Evolutionary conservation across 2,329 filamentous ascomycete genomes (phyloP), one percentile per base, ranked within the genome.

Genomic region (Fusarium solani-melongenae): DNA sequence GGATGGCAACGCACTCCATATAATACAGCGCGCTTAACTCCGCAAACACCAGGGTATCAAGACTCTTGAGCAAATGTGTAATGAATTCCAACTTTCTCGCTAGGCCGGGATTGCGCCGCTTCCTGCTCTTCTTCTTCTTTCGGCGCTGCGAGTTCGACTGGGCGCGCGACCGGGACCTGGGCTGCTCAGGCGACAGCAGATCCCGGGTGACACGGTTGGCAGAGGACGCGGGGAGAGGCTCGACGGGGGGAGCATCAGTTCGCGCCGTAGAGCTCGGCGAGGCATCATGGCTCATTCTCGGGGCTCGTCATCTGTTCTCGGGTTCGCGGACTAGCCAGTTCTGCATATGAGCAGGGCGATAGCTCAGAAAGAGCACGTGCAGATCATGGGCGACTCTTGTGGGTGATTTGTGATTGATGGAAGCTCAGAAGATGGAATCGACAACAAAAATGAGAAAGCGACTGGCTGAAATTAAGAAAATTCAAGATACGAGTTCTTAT

Each of bases 11-110:
- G 64, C 84, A 93, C 91, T 93, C 91, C 88, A 93, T 90, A 80
- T 92, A 93, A 79, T 93, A 93, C 75, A 93, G 76, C 49, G 88
- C 86, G 77, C 89, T 91, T 65, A 93, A 83, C 83, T 93, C 90
- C 44, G 88, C 88, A 79, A 91, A 91, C 57, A 92, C 87, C 53
- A 92, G 78, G 76, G 88, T 87, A 82, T 93, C 91, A 67, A 93
- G 83, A 70, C 86, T 89, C 76, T 85, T 84, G 74, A 91, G 87
- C 69, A 93, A 84, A 74, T 91, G 87, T 44, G 86, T 88, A 75
- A 92, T 82, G 78, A 92, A 91, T 71, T 89, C 82, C 64, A 90
- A 83, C 84, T 91, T 92, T 81, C 88, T 91, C 66, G 83, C 81
- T 76, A 89, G 81, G 72, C 87, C 80, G 60, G 83, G 81, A 62